Evolutionary conservation across 2,329 filamentous ascomycete genomes (phyloP).

Genomic region (Hypoxylon sp.): DNA sequence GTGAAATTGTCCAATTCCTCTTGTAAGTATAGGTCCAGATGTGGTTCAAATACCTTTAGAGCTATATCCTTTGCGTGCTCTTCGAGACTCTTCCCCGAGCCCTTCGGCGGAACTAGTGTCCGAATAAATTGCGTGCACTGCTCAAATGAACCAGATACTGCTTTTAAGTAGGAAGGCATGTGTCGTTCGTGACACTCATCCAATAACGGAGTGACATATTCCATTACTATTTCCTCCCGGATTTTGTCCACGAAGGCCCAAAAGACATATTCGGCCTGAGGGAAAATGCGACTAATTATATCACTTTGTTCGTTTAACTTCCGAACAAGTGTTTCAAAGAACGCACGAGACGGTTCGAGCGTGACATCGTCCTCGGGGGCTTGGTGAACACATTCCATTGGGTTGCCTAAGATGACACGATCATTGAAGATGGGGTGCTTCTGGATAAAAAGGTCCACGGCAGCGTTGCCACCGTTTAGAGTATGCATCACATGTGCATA

Average conservation of each 20-base stretch:
- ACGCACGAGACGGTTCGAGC: constrained; percentile 80
- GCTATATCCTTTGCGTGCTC: constrained; percentile 74
- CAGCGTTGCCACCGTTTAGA: constrained; percentile 81
- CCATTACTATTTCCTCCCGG: constrained; percentile 82
- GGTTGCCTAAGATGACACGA: constrained; percentile 73
- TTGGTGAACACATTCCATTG: constrained; percentile 82
- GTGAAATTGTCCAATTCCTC: constrained; percentile 91
- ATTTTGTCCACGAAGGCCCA: constrained; percentile 83
- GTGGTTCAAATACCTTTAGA: constrained; percentile 82
- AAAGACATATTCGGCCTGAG: constrained; percentile 74
- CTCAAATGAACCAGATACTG: constrained; percentile 86
- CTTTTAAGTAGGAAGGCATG: constrained; percentile 81
- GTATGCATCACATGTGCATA: constrained; percentile 87
- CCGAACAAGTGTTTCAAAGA: constrained; percentile 77
- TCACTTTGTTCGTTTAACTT: constrained; percentile 84
- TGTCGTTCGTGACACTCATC: constrained; percentile 84
- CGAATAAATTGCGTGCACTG: constrained; percentile 82
- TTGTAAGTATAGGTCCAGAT: constrained; percentile 90
- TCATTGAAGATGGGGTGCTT: constrained; percentile 86
- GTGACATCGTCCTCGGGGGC: constrained; percentile 72
- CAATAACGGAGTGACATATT: constrained; percentile 85
- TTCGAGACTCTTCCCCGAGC: constrained; percentile 66
- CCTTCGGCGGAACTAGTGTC: constrained; percentile 72
- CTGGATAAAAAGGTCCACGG: constrained; percentile 85
- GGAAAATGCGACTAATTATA: constrained; percentile 85